Evolutionary conservation across 2,329 filamentous ascomycete genomes (phyloP).

Genomic region (Aureobasidium mangrovei): DNA sequence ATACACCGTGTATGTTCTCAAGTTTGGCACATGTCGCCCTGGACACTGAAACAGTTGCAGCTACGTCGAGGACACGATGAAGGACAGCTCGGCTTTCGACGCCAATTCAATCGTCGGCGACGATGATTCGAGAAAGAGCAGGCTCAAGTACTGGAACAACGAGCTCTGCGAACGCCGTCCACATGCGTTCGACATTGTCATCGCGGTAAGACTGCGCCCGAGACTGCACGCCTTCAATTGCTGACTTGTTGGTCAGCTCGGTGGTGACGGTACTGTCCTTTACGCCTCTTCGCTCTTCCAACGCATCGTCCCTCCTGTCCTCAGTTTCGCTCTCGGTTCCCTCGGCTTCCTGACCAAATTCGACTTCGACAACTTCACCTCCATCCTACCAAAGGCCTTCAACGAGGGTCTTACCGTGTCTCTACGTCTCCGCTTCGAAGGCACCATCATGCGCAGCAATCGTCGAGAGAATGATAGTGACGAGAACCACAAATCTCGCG

Average conservation of each 20-base stretch:
- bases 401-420: slow-evolving; percentile 80
- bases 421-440: slow-evolving; percentile 81
- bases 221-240: slow-evolving; percentile 19
- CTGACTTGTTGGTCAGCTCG: slow-evolving; percentile 52
- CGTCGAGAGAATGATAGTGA: slow-evolving; percentile 30
- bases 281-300: slow-evolving; percentile 92
- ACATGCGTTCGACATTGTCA: slow-evolving; percentile 85
- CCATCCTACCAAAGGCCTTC: slow-evolving; percentile 64
- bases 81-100: slow-evolving; percentile 65
- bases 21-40: background rate
- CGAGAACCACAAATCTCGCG: slow-evolving; percentile 37
- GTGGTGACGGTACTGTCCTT: slow-evolving; percentile 77
- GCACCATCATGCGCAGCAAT: slow-evolving; percentile 79
- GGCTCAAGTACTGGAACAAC: slow-evolving; percentile 76
- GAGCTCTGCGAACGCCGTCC: slow-evolving; percentile 68
- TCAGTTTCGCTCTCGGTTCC: slow-evolving; percentile 76
- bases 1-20: slow-evolving; percentile 58
- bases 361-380: slow-evolving; percentile 68
- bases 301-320: slow-evolving; percentile 72
- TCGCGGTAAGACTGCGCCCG: slow-evolving; percentile 48
- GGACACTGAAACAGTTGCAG: slow-evolving; percentile 19
- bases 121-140: slow-evolving; percentile 43
- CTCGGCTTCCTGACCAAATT: slow-evolving; percentile 89
- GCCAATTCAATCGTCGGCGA: slow-evolving; percentile 58
- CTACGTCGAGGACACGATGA: slow-evolving; percentile 67